phyloP scores from a whole-genome alignment of 2,329 filamentous ascomycete genomes.

The Colletotrichum lupini region DNA sequence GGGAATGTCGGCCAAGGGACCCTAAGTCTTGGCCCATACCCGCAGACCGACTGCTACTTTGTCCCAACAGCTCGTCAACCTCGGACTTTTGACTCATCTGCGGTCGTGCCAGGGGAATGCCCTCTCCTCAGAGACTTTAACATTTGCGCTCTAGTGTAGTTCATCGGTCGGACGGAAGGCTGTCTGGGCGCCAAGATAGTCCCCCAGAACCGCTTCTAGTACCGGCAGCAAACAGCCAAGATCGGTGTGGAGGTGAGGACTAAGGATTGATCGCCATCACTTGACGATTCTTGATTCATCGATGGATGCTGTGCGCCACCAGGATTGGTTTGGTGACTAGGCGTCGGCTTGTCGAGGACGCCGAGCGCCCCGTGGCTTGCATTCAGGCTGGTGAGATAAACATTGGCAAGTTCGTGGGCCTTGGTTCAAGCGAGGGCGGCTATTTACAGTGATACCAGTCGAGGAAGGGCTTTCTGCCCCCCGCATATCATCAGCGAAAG shows the following conservation, averaged over 20 bases:
- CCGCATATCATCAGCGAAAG: background rate
- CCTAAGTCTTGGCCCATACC: conserved; percentile 3
- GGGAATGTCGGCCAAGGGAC: background rate
- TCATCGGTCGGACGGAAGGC: conserved; percentile 22
- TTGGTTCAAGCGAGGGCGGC: background rate
- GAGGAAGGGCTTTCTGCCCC: background rate
- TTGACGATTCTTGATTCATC: background rate
- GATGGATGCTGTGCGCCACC: background rate
- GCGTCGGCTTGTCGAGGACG: background rate
- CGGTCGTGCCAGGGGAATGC: background rate
- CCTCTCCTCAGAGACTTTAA: background rate
- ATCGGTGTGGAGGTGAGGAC: background rate
- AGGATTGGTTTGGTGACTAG: background rate
- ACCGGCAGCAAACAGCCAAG: background rate
- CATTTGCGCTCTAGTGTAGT: background rate
- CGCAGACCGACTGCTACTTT: background rate
- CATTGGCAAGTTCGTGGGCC: background rate
- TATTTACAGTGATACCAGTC: background rate
- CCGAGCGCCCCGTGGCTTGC: background rate
- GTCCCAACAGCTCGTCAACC: background rate
- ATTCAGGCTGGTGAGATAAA: background rate
- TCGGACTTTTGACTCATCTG: background rate
- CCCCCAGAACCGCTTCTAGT: background rate
- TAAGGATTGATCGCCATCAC: background rate
- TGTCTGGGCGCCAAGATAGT: conserved; percentile 17